Percentiles rank a stretch among this genome's conserved stretches.
These are phyloP conservation scores for Sphaerulina vaccinii DNA, from an alignment of 2,329 filamentous ascomycete species.

Conservation along the genomic window DNA sequence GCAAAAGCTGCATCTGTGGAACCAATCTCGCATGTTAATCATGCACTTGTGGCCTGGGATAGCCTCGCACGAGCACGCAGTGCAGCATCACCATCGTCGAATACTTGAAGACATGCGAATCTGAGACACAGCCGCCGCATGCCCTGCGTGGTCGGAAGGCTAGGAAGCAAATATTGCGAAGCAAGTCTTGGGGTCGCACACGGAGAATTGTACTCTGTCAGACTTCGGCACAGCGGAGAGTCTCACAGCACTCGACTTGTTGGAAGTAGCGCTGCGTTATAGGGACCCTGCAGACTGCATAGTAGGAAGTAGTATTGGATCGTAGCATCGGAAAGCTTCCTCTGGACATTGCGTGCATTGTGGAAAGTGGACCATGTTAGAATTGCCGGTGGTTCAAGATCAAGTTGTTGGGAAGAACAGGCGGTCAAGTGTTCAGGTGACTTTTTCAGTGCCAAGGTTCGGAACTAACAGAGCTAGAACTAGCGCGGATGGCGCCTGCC, in stretches of 20 bases:
- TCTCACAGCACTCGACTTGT: not conserved
- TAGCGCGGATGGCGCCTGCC: too few species aligned
- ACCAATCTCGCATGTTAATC: not conserved
- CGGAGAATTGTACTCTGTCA: not conserved
- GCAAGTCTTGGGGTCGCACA: too few species aligned
- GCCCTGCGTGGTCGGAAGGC: slow-evolving; percentile 1
- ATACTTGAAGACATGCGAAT: slow-evolving; percentile 11
- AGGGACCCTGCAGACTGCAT: slow-evolving; percentile 17
- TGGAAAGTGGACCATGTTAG: slow-evolving; percentile 3
- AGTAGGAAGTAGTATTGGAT: slow-evolving; percentile 5
- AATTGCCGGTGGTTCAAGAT: slow-evolving; percentile 1
- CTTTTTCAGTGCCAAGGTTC: too few species aligned
- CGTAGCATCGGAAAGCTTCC: not conserved
- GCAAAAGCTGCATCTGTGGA: slow-evolving; percentile 1
- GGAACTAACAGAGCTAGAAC: too few species aligned
- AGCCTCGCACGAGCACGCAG: slow-evolving; percentile 14
- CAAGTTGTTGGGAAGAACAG: too few species aligned
- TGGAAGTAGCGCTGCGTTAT: not conserved
- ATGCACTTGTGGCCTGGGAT: slow-evolving; percentile 8
- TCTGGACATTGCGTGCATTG: slow-evolving; percentile 1
- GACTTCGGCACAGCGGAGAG: not conserved
- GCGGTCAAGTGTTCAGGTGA: too few species aligned
- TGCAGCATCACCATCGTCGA: too few species aligned
- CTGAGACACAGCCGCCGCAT: slow-evolving; percentile 3
- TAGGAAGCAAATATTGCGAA: slow-evolving; percentile 2